phyloP scores from a whole-genome alignment of 1,284 basidiomycete species.

The Termitomyces sp. region DNA sequence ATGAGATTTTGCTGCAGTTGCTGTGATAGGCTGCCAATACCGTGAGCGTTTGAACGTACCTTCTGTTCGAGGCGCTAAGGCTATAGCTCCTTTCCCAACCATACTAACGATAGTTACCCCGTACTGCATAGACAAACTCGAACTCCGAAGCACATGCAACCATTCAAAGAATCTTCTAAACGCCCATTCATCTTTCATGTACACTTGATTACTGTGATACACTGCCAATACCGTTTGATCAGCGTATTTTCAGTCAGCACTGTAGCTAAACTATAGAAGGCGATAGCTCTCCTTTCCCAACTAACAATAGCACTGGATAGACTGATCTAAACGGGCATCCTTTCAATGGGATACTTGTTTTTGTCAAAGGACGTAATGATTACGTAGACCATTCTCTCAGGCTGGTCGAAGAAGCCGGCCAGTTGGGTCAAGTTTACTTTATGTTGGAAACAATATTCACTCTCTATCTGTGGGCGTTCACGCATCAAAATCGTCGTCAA shows the following conservation, averaged over 20 bases:
- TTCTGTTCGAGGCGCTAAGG: background rate
- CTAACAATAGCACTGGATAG: no score
- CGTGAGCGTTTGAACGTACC: no score
- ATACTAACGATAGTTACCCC: background rate
- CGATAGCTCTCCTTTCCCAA: no score
- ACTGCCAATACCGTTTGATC: no score
- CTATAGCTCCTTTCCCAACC: background rate
- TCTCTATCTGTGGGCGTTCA: background rate
- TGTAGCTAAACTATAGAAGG: no score
- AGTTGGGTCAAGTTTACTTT: background rate
- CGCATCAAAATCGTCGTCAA: background rate
- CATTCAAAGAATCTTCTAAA: background rate
- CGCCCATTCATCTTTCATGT: background rate
- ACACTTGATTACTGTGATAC: no score
- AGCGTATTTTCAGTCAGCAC: no score
- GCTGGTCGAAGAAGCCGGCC: background rate
- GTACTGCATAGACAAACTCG: no score
- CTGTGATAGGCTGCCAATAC: no score
- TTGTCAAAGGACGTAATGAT: background rate
- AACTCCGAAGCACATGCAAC: background rate
- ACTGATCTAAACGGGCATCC: no score
- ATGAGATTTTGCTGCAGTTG: no score
- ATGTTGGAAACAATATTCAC: background rate
- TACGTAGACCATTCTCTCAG: background rate
- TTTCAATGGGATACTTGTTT: no score